Evolutionary conservation across 2,329 filamentous ascomycete genomes (phyloP).

Genomic region (Venturia oleaginea): DNA sequence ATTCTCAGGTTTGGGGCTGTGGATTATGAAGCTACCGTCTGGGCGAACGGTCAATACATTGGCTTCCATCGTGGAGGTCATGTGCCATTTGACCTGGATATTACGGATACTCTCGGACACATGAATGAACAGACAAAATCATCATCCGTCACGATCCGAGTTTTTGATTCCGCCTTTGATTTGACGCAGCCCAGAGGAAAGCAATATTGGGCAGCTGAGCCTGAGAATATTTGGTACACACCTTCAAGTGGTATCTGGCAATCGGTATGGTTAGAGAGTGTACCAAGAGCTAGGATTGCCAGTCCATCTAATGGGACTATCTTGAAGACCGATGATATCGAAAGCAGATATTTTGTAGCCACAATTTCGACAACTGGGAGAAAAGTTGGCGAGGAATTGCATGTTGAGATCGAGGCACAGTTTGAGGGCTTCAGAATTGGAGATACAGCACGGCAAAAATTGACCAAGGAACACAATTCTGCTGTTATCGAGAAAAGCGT

Average conservation of each 20-base stretch:
- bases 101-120: slow-evolving; percentile 36
- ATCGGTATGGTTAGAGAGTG: slow-evolving; percentile 9
- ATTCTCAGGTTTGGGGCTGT: slow-evolving; percentile 52
- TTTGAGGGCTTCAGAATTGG: not conserved
- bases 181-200: slow-evolving; percentile 58
- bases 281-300: slow-evolving; percentile 21
- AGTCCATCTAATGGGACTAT: slow-evolving; percentile 17
- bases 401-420: not conserved
- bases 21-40: slow-evolving; percentile 51
- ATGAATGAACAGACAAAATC: slow-evolving; percentile 12
- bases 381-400: not conserved
- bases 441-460: not conserved
- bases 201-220: slow-evolving; percentile 50
- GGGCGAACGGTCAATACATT: slow-evolving; percentile 45
- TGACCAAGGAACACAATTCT: not conserved
- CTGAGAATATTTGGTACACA: slow-evolving; percentile 5
- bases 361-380: not conserved
- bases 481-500: not conserved
- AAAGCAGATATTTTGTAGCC: not conserved
- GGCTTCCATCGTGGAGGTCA: slow-evolving; percentile 51
- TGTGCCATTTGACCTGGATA: slow-evolving; percentile 48
- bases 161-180: slow-evolving; percentile 56
- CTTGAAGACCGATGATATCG: not conserved
- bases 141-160: slow-evolving; percentile 43
- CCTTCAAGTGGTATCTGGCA: slow-evolving; percentile 12